These are phyloP conservation scores for Lophium mytilinum DNA, from an alignment of 495 filamentous ascomycete genomes.

Conservation along the genomic window DNA sequence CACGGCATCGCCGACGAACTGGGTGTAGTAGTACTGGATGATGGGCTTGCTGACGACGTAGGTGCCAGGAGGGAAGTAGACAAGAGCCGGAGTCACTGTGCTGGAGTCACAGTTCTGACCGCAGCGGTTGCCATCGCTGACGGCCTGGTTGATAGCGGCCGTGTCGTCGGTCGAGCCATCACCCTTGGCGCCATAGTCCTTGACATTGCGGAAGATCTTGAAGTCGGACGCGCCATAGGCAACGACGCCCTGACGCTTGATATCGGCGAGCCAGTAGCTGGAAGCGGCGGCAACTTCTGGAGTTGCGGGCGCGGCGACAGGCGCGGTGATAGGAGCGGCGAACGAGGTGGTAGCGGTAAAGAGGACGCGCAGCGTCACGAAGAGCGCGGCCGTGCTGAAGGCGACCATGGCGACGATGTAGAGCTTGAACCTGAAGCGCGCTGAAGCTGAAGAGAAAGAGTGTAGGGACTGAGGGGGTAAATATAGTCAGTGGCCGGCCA, in stretches of 20 bases:
- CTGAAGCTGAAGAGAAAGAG: constrained; percentile 2
- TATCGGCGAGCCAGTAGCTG: constrained; percentile 66
- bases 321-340: constrained; percentile 18
- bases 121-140: constrained; percentile 43
- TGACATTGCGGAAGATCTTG: constrained; percentile 41
- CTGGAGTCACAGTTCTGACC: constrained; percentile 43
- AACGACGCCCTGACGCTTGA: constrained; percentile 61
- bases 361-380: constrained; percentile 18
- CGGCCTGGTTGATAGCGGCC: constrained; percentile 44
- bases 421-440: not conserved
- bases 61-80: constrained; percentile 55
- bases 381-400: constrained; percentile 19
- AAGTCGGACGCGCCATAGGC: constrained; percentile 25
- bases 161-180: constrained; percentile 45
- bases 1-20: constrained; percentile 58
- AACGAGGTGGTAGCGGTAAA: constrained; percentile 6
- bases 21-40: constrained; percentile 57
- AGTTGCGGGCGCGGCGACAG: constrained; percentile 26
- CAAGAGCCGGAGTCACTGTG: constrained; percentile 40
- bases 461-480: constrained; percentile 1
- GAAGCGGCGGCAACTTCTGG: constrained; percentile 20
- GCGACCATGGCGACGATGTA: constrained; percentile 19
- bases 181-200: constrained; percentile 42
- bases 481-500: constrained; percentile 24
- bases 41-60: constrained; percentile 53